Evolutionary conservation across 2,329 filamentous ascomycete species (phyloP).

Genomic region (Didymella pinodella): DNA sequence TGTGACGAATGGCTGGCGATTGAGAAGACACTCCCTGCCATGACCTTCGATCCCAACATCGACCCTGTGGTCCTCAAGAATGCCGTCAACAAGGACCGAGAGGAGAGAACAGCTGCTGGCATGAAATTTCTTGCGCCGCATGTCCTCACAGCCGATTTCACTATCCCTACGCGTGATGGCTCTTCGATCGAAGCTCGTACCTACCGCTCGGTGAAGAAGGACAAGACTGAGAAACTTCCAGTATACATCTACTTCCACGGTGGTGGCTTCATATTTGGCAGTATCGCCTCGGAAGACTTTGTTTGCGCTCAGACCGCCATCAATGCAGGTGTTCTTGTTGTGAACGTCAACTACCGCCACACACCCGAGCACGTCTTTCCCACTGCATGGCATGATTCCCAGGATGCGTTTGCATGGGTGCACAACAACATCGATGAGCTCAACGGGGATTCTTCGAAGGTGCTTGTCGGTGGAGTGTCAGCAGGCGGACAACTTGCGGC

Average conservation of each 20-base stretch:
- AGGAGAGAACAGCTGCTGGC: slow-evolving; percentile 27
- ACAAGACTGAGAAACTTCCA: slow-evolving; percentile 53
- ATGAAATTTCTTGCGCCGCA: slow-evolving; percentile 35
- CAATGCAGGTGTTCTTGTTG: slow-evolving; percentile 54
- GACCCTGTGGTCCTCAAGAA: slow-evolving; percentile 28
- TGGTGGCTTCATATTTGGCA: slow-evolving; percentile 66
- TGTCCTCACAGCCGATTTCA: slow-evolving; percentile 31
- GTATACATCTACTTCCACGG: slow-evolving; percentile 61
- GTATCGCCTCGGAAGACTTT: slow-evolving; percentile 61
- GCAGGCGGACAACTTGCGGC: slow-evolving; percentile 61
- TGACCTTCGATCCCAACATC: slow-evolving; percentile 31
- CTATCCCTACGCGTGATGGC: slow-evolving; percentile 57
- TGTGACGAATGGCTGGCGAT: slow-evolving; percentile 47
- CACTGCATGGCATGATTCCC: slow-evolving; percentile 61
- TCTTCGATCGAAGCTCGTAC: slow-evolving; percentile 55
- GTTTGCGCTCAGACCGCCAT: slow-evolving; percentile 59
- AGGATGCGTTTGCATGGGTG: slow-evolving; percentile 65
- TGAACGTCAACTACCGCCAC: slow-evolving; percentile 67
- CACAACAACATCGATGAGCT: slow-evolving; percentile 54
- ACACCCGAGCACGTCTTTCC: slow-evolving; percentile 64
- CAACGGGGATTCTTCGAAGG: slow-evolving; percentile 53
- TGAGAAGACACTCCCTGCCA: slow-evolving; percentile 37
- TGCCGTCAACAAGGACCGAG: slow-evolving; percentile 36
- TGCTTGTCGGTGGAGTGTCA: slow-evolving; percentile 60
- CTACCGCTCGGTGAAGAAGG: slow-evolving; percentile 54